Evolutionary conservation across 2,329 filamentous ascomycete genomes (phyloP), one percentile per base, ranked within the genome.

Genomic region (Aureobasidium sp.): DNA sequence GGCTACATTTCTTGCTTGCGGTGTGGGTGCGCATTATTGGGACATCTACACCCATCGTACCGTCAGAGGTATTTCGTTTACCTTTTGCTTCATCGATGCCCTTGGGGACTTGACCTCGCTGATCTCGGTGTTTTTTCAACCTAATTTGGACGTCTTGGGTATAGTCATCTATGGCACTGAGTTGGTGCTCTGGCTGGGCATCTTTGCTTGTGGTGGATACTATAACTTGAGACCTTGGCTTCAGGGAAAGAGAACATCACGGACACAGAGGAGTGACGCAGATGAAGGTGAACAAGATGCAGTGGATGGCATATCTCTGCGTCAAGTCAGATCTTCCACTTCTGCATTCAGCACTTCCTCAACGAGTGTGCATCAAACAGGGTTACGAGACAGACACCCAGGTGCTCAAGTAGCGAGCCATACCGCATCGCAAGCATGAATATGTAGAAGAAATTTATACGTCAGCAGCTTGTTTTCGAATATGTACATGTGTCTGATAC

Each of bases 51-150:
- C 78, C 2, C 82, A 88, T 66, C 79, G 83, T 7, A 88, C 86
- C 0, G 87, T 89, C 1, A 78, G 85, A 15, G 87, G 87, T 8
- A 89, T 90, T 42, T 88, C 86, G 0, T 89, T 90, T 71, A 75
- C 88, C 2, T 90, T 90, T 66, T 86, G 88, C 0, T 84, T 77
- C 1, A 87, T 90, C 47, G 87, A 90, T 72, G 87, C 86, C 0
- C 77, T 84, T 0, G 87, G 87, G 0, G 87, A 90, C 70, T 70
- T 90, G 3, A 86, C 86, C 60, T 89, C 86, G 0, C 74, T 90
- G 0, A 70, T 86, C 2, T 87, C 86, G 0, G 76, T 90, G 17
- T 74, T 87, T 45, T 88, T 87, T 65, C 80, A 87, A 69, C 77
- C 78, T 0, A 73, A 75, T 20, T 68, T 87, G 3, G 83, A 88